Conservation (phyloP, 2,329 filamentous ascomycete species). For the Leptographium lundbergii region DNA sequence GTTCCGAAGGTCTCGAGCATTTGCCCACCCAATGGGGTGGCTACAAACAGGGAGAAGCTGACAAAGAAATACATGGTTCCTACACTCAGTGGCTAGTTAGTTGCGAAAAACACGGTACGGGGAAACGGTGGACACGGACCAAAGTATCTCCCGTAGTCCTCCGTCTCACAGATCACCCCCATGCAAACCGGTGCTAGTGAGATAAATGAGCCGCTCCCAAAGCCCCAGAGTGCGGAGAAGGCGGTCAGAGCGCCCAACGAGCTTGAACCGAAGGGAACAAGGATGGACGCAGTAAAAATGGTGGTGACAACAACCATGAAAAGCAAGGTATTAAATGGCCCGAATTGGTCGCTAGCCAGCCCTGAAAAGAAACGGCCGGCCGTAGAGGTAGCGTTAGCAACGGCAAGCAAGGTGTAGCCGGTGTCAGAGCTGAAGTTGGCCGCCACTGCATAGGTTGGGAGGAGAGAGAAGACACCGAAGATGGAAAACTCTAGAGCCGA, state of each 20-base stretch:
- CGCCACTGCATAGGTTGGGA: conserved; percentile 31
- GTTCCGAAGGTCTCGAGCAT: conserved; percentile 32
- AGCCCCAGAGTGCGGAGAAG: conserved; percentile 33
- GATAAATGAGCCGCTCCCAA: conserved; percentile 35
- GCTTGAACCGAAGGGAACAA: conserved; percentile 26
- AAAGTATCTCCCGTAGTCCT: conserved; percentile 32
- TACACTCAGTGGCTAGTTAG: conserved; percentile 5
- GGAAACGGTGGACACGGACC: conserved; percentile 8
- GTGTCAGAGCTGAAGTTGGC: conserved; percentile 22
- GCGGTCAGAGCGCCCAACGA: conserved; percentile 20
- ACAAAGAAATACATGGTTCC: conserved; percentile 34
- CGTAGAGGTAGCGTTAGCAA: conserved; percentile 28
- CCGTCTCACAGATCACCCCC: conserved; percentile 30
- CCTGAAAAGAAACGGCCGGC: conserved; percentile 31
- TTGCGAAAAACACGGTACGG: no score
- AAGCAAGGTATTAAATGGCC: conserved; percentile 31
- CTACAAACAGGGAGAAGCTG: conserved; percentile 30
- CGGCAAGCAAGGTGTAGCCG: conserved; percentile 30
- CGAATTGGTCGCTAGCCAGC: conserved; percentile 26
- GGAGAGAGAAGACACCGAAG: conserved; percentile 29
- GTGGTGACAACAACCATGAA: conserved; percentile 22
- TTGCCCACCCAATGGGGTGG: conserved; percentile 31
- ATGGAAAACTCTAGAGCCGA: conserved; percentile 35
- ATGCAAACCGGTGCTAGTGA: conserved; percentile 31
- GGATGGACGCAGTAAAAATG: conserved; percentile 26